Conservation (phyloP, 2,329 filamentous ascomycete species). For the Chrysoporthe puriensis region DNA sequence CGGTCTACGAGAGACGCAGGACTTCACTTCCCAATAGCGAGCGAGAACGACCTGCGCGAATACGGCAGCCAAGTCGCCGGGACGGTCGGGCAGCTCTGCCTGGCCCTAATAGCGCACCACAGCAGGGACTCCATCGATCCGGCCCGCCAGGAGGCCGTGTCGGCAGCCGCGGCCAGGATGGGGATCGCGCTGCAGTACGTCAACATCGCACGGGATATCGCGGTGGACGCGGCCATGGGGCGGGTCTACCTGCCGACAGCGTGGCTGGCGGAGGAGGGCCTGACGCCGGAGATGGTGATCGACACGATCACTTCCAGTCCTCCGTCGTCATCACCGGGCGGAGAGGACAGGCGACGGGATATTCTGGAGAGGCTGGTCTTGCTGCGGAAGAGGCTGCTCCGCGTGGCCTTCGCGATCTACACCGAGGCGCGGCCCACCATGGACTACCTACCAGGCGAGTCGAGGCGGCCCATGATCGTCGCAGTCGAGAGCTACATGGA, state of each 20-base stretch:
- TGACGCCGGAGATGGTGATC: slow-evolving; percentile 59
- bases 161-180: slow-evolving; percentile 65
- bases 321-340: slow-evolving; percentile 29
- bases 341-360: background rate
- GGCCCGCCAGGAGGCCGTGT: slow-evolving; percentile 46
- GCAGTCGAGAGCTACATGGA: slow-evolving; percentile 34
- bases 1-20: slow-evolving; percentile 7
- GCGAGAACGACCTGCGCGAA: slow-evolving; percentile 60
- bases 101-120: slow-evolving; percentile 69
- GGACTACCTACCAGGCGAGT: slow-evolving; percentile 61
- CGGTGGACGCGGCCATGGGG: slow-evolving; percentile 64
- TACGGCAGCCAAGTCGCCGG: slow-evolving; percentile 73
- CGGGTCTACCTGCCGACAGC: slow-evolving; percentile 69
- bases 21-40: slow-evolving; percentile 58
- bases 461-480: slow-evolving; percentile 48
- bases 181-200: slow-evolving; percentile 76
- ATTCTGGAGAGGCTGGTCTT: slow-evolving; percentile 37
- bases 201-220: slow-evolving; percentile 77
- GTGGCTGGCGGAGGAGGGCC: slow-evolving; percentile 63
- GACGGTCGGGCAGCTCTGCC: slow-evolving; percentile 70
- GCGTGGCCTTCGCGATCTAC: slow-evolving; percentile 65
- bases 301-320: slow-evolving; percentile 52
- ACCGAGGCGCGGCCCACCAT: slow-evolving; percentile 58
- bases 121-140: slow-evolving; percentile 39
- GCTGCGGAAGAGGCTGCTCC: slow-evolving; percentile 58